Conservation (phyloP, 2,329 filamentous ascomycete genomes). For the Fusarium albidum region DNA sequence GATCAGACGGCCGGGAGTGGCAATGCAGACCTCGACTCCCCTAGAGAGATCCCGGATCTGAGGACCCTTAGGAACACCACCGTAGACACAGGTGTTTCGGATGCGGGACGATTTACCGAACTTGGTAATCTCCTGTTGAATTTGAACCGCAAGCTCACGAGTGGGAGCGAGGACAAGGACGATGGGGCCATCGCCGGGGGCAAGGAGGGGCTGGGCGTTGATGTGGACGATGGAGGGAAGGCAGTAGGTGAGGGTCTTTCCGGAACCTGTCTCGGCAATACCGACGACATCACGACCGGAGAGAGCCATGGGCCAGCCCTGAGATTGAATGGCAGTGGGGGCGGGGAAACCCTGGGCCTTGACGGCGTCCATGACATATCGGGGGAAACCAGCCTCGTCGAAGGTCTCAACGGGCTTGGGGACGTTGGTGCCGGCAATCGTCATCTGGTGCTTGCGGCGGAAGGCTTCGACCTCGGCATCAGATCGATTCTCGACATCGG, state of each 20-base stretch:
- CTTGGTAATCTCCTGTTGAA: slow-evolving; percentile 98
- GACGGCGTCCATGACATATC: slow-evolving; percentile 97
- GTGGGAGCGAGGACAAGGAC: slow-evolving; percentile 96
- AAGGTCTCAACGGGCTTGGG: slow-evolving; percentile 97
- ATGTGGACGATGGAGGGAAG: slow-evolving; percentile 98
- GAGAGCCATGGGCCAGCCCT: slow-evolving; percentile 99
- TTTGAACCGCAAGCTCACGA: slow-evolving; percentile 97
- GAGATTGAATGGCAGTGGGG: slow-evolving; percentile 95
- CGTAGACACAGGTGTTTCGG: slow-evolving; percentile 98
- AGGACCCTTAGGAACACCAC: slow-evolving; percentile 96
- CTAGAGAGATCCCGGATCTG: slow-evolving; percentile 95
- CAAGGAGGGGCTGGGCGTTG: slow-evolving; percentile 96
- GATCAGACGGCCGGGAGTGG: slow-evolving; percentile 95
- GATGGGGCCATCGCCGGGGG: slow-evolving; percentile 94
- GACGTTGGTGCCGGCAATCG: slow-evolving; percentile 79
- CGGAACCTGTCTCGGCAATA: slow-evolving; percentile 98
- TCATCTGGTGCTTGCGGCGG: slow-evolving; percentile 84
- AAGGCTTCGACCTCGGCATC: slow-evolving; percentile 86
- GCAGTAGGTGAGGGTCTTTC: slow-evolving; percentile 99
- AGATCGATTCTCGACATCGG: slow-evolving; percentile 77
- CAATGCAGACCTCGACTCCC: slow-evolving; percentile 98
- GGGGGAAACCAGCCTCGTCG: slow-evolving; percentile 96
- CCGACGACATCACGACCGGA: slow-evolving; percentile 98
- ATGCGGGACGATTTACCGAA: slow-evolving; percentile 98
- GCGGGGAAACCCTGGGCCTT: slow-evolving; percentile 96